These are phyloP conservation scores for Fusarium anguioides DNA, from an alignment of 2,329 filamentous ascomycete species.

Conservation along the genomic window DNA sequence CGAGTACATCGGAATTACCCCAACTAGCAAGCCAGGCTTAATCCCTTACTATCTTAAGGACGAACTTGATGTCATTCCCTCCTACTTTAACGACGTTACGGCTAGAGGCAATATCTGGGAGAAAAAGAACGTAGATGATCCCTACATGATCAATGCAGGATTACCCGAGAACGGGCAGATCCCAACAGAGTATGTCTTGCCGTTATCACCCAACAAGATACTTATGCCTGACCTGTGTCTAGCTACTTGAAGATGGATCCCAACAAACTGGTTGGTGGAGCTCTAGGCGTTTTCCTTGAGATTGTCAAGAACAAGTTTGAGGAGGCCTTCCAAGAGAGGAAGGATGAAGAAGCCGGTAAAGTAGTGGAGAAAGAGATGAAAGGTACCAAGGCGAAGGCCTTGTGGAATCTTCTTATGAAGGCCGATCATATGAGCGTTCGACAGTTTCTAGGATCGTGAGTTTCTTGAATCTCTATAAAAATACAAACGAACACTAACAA, in stretches of 20 bases:
- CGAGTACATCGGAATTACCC: slow-evolving; percentile 23
- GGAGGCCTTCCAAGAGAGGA: neutral
- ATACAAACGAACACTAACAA: too few species aligned
- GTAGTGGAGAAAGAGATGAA: too few species aligned
- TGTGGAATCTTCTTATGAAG: slow-evolving; percentile 27
- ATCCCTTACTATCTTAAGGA: slow-evolving; percentile 34
- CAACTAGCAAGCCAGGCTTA: slow-evolving; percentile 7
- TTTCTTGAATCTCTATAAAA: too few species aligned
- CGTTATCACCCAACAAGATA: too few species aligned
- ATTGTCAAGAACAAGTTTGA: neutral
- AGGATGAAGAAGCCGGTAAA: neutral
- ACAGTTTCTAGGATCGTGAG: slow-evolving; percentile 38
- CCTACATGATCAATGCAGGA: slow-evolving; percentile 15
- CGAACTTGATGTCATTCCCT: neutral
- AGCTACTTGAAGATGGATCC: too few species aligned
- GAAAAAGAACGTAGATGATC: neutral
- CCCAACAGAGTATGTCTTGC: neutral
- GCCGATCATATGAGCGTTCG: slow-evolving; percentile 32
- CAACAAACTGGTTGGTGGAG: neutral
- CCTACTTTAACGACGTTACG: slow-evolving; percentile 28
- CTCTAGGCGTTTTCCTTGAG: slow-evolving; percentile 4
- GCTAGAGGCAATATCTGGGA: neutral
- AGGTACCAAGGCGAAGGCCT: too few species aligned
- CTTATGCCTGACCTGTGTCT: too few species aligned
- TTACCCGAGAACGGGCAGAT: slow-evolving; percentile 10